These are phyloP conservation scores for Trametes maxima DNA, from an alignment of 768 basidiomycete genomes.

Conservation along the genomic window DNA sequence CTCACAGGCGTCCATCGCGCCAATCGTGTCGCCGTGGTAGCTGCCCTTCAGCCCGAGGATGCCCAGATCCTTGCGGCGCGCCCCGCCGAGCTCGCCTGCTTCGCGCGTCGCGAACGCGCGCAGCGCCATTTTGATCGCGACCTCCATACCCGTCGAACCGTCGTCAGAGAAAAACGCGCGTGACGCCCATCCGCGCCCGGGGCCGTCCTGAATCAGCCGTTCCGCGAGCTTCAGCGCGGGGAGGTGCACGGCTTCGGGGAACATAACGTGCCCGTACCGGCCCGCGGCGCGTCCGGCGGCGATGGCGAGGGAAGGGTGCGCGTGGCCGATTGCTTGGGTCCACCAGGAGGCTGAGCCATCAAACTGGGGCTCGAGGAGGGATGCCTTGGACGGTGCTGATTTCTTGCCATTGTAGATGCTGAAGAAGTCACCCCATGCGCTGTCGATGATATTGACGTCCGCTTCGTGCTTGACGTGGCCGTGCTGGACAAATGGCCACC, in stretches of 20 bases:
- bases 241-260: slow-evolving; percentile 83
- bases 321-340: slow-evolving; percentile 93
- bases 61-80: slow-evolving; percentile 51
- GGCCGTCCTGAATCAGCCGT: slow-evolving; percentile 68
- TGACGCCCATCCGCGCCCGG: slow-evolving; percentile 89
- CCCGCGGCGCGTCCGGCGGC: slow-evolving; percentile 91
- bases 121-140: slow-evolving; percentile 97
- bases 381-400: slow-evolving; percentile 28
- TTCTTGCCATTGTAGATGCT: slow-evolving; percentile 55
- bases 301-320: slow-evolving; percentile 70
- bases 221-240: slow-evolving; percentile 88
- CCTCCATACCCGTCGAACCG: slow-evolving; percentile 95
- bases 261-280: slow-evolving; percentile 96
- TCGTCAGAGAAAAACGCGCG: slow-evolving; percentile 94
- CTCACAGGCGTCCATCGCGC: slow-evolving; percentile 93
- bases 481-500: slow-evolving; percentile 99
- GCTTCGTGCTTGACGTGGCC: slow-evolving; percentile 62
- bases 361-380: slow-evolving; percentile 61
- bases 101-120: slow-evolving; percentile 58
- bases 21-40: slow-evolving; percentile 98
- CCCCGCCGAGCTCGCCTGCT: slow-evolving; percentile 35
- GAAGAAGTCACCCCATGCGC: slow-evolving; percentile 86
- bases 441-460: slow-evolving; percentile 90
- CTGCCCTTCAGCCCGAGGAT: slow-evolving; percentile 88
- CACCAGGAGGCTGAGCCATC: slow-evolving; percentile 98